A percentile compares a stretch with the other conserved stretches of the same genome.
Conservation (phyloP, 2,329 filamentous ascomycete species). For the Aspergillus ustus region DNA sequence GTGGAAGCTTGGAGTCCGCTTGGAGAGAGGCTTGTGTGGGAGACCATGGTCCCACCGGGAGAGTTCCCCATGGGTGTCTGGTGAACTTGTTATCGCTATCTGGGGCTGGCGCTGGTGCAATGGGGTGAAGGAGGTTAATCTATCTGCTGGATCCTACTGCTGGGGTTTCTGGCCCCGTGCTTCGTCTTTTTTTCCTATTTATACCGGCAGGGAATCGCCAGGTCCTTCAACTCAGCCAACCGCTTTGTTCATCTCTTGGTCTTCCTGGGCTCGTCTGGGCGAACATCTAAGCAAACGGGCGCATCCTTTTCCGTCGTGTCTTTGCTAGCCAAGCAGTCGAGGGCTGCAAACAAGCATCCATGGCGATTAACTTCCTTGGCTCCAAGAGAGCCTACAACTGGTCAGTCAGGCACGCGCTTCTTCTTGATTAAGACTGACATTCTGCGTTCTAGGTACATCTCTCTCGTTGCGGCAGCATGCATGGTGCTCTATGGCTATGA, state of each 20-base stretch:
- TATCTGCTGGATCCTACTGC: conserved; percentile 21
- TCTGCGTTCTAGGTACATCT: conserved; percentile 60
- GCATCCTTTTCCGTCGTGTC: background rate
- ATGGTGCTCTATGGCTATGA: conserved; percentile 79
- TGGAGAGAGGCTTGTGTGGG: conserved; percentile 8
- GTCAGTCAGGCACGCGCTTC: conserved; percentile 19
- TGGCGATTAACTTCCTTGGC: conserved; percentile 25
- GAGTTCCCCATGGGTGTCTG: conserved; percentile 12
- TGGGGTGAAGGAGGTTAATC: conserved; percentile 18
- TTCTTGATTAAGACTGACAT: background rate
- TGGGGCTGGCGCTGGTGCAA: conserved; percentile 10
- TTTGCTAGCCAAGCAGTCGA: conserved; percentile 8
- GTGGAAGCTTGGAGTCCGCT: conserved; percentile 18
- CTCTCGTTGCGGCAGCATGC: conserved; percentile 71
- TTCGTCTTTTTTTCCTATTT: background rate
- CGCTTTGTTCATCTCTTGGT: conserved; percentile 9
- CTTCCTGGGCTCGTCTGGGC: conserved; percentile 14
- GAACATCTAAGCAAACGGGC: conserved; percentile 2
- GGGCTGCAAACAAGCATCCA: conserved; percentile 21
- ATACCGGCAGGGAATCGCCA: conserved; percentile 3
- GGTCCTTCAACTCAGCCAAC: background rate
- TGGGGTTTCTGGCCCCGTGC: conserved; percentile 12
- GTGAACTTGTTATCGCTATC: conserved; percentile 10
- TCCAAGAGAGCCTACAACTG: conserved; percentile 40
- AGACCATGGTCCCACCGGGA: conserved; percentile 27